Conservation (phyloP, 495 filamentous ascomycete genomes). For the Aspergillus panamensis region DNA sequence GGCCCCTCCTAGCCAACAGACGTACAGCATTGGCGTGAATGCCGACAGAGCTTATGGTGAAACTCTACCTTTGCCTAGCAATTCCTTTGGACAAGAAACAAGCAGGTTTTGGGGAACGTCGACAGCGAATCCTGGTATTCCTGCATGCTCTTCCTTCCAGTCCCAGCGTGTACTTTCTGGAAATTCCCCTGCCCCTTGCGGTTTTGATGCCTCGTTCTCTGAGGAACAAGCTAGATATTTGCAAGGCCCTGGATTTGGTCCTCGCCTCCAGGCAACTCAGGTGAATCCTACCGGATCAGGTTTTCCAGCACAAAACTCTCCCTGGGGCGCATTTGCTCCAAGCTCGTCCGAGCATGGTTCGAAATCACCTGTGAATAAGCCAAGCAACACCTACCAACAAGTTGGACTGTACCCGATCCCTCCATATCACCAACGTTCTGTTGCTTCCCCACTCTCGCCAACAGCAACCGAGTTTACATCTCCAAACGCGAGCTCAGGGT, state of each 20-base stretch:
- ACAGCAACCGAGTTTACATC: conserved; percentile 77
- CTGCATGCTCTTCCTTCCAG: conserved; percentile 24
- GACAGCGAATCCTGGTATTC: conserved; percentile 19
- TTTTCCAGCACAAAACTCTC: conserved; percentile 28
- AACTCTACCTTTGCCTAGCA: conserved; percentile 24
- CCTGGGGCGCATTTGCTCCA: conserved; percentile 37
- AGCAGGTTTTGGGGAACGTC: conserved; percentile 35
- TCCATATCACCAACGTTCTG: conserved; percentile 65
- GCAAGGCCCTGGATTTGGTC: conserved; percentile 31
- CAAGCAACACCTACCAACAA: conserved; percentile 39
- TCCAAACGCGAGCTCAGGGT: conserved; percentile 33
- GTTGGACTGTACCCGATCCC: conserved; percentile 51
- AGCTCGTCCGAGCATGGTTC: conserved; percentile 24
- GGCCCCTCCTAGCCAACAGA: conserved; percentile 40
- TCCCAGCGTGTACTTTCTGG: conserved; percentile 43
- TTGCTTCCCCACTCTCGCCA: conserved; percentile 79
- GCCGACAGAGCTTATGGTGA: conserved; percentile 33
- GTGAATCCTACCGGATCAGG: conserved; percentile 38
- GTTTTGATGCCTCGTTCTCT: conserved; percentile 27
- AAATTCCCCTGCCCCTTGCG: conserved; percentile 32
- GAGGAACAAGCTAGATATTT: conserved; percentile 34
- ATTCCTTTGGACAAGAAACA: conserved; percentile 26
- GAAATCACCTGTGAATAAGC: conserved; percentile 35
- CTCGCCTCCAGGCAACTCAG: conserved; percentile 39
- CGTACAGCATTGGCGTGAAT: conserved; percentile 26